Percentiles rank a stretch among this genome's conserved stretches.
phyloP scores from a whole-genome alignment of 495 filamentous ascomycete species.

The Cudoniella acicularis region DNA sequence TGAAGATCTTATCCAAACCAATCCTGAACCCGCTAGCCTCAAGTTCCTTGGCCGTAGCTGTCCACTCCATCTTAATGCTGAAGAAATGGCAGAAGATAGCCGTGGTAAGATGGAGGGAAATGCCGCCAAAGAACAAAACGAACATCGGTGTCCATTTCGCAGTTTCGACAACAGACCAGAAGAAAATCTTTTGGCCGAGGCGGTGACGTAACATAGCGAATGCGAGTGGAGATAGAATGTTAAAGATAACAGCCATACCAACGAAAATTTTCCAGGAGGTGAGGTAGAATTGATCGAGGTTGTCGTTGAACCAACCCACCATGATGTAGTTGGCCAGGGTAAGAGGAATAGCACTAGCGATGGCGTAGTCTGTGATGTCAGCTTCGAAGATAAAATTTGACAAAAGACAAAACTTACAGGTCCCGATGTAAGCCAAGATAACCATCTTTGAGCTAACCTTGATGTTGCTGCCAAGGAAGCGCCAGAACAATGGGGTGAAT shows the following conservation, averaged over 20 bases:
- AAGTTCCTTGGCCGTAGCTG: conserved; percentile 56
- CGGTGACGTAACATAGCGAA: conserved; percentile 17
- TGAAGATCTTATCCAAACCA: conserved; percentile 14
- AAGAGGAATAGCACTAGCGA: conserved; percentile 60
- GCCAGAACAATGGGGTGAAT: conserved; percentile 51
- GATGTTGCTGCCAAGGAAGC: conserved; percentile 47
- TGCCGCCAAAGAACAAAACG: conserved; percentile 57
- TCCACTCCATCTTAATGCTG: conserved; percentile 59
- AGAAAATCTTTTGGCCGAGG: conserved; percentile 13
- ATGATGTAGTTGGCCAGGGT: conserved; percentile 58
- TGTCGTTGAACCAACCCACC: conserved; percentile 45
- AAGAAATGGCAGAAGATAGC: conserved; percentile 58
- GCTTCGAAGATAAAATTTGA: conserved; percentile 48
- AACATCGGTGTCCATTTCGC: conserved; percentile 62
- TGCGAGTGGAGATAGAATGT: conserved; percentile 8
- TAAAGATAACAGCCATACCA: conserved; percentile 40
- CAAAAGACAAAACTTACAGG: conserved; percentile 30
- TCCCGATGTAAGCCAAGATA: conserved; percentile 59
- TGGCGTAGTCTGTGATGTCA: conserved; percentile 56
- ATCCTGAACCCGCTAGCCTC: conserved; percentile 33
- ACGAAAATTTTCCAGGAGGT: conserved; percentile 48
- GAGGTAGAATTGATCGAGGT: conserved; percentile 51
- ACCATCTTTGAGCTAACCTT: conserved; percentile 52
- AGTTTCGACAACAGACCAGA: conserved; percentile 45
- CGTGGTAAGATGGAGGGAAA: conserved; percentile 57